Evolutionary conservation across 805 yeast genomes (phyloP).

Genomic region (Suhomyces kilbournensis): DNA sequence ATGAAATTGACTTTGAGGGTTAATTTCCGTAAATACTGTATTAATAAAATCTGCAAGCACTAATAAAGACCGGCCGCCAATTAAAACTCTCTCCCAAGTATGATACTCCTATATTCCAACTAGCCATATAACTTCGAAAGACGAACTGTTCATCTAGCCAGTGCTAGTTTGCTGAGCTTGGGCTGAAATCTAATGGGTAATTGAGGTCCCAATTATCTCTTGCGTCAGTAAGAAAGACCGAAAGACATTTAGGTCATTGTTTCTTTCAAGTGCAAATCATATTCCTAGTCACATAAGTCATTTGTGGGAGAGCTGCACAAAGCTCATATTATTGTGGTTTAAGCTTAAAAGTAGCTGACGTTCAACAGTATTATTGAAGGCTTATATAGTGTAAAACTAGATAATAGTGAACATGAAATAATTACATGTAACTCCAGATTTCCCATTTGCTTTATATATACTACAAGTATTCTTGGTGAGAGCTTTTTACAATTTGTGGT

Average conservation of each 20-base stretch:
- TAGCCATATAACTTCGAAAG: no score
- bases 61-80: no score
- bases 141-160: no score
- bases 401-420: background rate
- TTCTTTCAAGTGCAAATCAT: background rate
- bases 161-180: no score
- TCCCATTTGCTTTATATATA: background rate
- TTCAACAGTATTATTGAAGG: background rate
- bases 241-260: background rate
- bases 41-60: no score
- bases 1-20: slow-evolving; percentile 60
- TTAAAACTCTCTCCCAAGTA: no score
- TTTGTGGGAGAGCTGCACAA: background rate
- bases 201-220: no score
- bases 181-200: no score
- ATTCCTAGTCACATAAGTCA: background rate
- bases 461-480: background rate
- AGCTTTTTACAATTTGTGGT: background rate
- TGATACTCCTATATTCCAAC: no score
- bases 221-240: no score
- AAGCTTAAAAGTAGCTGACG: background rate
- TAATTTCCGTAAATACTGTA: background rate
- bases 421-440: background rate
- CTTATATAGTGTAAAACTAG: no score
- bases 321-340: background rate